Conservation (phyloP, 2,329 filamentous ascomycete species). For the Ceratocystis ficicola region DNA sequence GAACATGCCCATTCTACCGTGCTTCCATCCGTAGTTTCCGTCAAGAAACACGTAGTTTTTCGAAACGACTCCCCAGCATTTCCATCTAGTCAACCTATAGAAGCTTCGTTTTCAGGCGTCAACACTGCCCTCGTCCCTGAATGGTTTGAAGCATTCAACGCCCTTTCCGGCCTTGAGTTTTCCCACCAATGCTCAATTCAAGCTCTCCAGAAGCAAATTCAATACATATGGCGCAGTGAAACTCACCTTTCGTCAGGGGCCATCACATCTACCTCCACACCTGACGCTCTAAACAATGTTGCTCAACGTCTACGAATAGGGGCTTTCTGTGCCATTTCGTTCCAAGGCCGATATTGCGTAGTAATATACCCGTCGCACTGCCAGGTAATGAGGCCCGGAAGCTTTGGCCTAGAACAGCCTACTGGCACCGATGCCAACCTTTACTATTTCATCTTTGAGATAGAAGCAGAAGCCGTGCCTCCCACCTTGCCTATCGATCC, state of each 20-base stretch:
- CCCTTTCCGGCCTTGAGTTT: constrained; percentile 27
- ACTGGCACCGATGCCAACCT: constrained; percentile 25
- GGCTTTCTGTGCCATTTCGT: constrained; percentile 31
- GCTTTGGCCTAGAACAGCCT: constrained; percentile 23
- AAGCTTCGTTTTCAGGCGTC: constrained; percentile 12
- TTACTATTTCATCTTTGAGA: constrained; percentile 32
- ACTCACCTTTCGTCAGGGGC: constrained; percentile 21
- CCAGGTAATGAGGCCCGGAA: constrained; percentile 28
- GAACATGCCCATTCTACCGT: neutral
- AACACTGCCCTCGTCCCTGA: neutral
- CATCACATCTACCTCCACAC: constrained; percentile 18
- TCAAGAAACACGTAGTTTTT: neutral
- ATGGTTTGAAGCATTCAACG: constrained; percentile 28
- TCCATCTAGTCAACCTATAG: neutral
- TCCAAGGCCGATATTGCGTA: constrained; percentile 28
- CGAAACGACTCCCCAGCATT: neutral
- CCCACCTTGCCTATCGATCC: neutral
- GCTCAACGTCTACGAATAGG: constrained; percentile 30
- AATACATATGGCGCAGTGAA: neutral
- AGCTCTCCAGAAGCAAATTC: constrained; percentile 26
- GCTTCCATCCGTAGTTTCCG: neutral
- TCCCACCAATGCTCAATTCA: constrained; percentile 29
- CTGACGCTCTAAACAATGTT: constrained; percentile 26
- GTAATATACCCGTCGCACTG: constrained; percentile 33
- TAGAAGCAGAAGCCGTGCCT: constrained; percentile 22